Conservation (phyloP, 2,329 filamentous ascomycete genomes). For the Fusarium foetens region DNA sequence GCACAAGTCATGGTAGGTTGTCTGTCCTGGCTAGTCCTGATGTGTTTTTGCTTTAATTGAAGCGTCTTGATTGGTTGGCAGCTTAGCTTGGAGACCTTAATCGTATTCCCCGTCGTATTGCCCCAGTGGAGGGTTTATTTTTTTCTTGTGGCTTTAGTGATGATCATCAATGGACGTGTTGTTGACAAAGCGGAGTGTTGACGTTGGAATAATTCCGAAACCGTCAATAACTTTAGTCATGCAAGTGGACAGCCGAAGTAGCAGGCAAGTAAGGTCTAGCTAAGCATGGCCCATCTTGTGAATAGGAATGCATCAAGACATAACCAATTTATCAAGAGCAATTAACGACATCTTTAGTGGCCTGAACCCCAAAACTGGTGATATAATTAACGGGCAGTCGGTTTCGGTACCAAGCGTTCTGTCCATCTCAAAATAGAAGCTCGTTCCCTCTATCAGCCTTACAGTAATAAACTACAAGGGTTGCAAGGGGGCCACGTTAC, state of each 20-base stretch:
- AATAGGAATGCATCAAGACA: neutral
- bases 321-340: neutral
- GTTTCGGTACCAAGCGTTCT: neutral
- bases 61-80: conserved; percentile 3
- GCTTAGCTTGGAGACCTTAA: neutral
- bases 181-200: neutral
- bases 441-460: neutral
- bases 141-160: neutral
- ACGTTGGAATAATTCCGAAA: neutral
- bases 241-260: neutral
- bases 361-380: neutral
- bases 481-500: neutral
- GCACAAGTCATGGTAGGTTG: conserved; percentile 6
- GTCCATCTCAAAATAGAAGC: conserved; percentile 23
- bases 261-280: neutral
- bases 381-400: neutral
- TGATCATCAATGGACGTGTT: neutral
- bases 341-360: neutral
- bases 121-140: no score
- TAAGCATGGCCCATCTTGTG: no score
- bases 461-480: neutral
- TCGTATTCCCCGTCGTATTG: neutral
- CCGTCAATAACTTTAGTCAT: neutral
- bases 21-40: neutral
- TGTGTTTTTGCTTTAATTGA: neutral